phyloP scores from a whole-genome alignment of 768 basidiomycete species.

The Tephrocybe rancida region DNA sequence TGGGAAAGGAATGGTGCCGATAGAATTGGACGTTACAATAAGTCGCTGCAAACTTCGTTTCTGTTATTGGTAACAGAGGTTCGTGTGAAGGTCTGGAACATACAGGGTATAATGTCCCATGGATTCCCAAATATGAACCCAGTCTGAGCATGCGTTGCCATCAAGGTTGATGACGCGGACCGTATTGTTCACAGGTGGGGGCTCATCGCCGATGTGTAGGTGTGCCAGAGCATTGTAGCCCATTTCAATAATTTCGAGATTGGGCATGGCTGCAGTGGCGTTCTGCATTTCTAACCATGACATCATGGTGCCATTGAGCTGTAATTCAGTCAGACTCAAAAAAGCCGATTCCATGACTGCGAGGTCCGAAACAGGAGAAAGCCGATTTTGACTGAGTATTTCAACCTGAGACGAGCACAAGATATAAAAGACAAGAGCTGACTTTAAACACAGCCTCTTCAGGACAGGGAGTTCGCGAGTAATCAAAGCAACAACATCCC shows the following conservation, averaged over 20 bases:
- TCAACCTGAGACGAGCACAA: slow-evolving; percentile 17
- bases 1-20: slow-evolving; percentile 52
- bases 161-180: slow-evolving; percentile 70
- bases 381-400: slow-evolving; percentile 64
- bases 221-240: slow-evolving; percentile 65
- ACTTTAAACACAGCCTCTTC: slow-evolving; percentile 79
- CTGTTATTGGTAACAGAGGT: slow-evolving; percentile 11
- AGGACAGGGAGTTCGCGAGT: slow-evolving; percentile 61
- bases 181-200: slow-evolving; percentile 22
- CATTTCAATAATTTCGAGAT: slow-evolving; percentile 59
- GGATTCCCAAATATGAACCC: slow-evolving; percentile 50
- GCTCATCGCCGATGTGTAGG: slow-evolving; percentile 27
- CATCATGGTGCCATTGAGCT: slow-evolving; percentile 73
- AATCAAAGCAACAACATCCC: slow-evolving; percentile 72
- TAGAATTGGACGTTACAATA: slow-evolving; percentile 64
- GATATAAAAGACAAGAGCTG: slow-evolving; percentile 29
- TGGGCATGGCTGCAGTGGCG: slow-evolving; percentile 55
- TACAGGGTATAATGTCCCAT: slow-evolving; percentile 50
- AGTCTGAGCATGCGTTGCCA: slow-evolving; percentile 61
- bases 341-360: slow-evolving; percentile 44
- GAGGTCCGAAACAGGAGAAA: slow-evolving; percentile 41
- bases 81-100: slow-evolving; percentile 23
- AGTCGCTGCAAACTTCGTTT: slow-evolving; percentile 63
- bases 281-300: slow-evolving; percentile 68
- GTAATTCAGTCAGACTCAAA: slow-evolving; percentile 58